Evolutionary conservation across 108 stramenopile genomes (phyloP), one percentile per base, ranked within the genome.

Genomic region (Cyclotella distinguenda): DNA sequence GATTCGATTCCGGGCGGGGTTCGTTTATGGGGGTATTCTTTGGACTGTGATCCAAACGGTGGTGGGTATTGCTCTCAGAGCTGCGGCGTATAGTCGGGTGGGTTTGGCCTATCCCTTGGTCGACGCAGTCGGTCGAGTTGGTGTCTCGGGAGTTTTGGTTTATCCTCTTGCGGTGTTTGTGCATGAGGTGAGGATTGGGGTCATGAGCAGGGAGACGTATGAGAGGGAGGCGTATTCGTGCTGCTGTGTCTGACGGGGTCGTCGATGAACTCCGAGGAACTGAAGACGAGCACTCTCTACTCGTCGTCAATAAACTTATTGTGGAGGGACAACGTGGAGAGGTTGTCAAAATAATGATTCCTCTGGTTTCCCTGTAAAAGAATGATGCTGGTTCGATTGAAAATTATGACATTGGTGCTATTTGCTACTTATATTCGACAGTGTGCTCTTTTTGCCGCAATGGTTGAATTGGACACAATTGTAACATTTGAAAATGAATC

Each of bases 211-310:
- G 49, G 23, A 50, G 25, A 50, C 49, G 19, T 50, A 50, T 26
- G 4, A 4, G 4, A 4, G 23, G 12, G 25, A 26, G 28, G 49
- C 26, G 25, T 13, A 50, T 50, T 26, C 23, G 6, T 50, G 49
- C 23, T 50, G 49, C 25, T 50, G 49, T 26, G 49, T 50, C 28
- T 50, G n/a, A n/a, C n/a, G n/a, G n/a, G n/a, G n/a, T n/a, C n/a
- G n/a, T n/a, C n/a, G n/a, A n/a, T n/a, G n/a, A n/a, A n/a, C n/a
- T n/a, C n/a, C n/a, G n/a, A n/a, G n/a, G n/a, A n/a, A n/a, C n/a
- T n/a, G n/a, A n/a, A n/a, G n/a, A n/a, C n/a, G n/a, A n/a, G n/a
- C n/a, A n/a, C n/a, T n/a, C n/a, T n/a, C n/a, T n/a, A n/a, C n/a
- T n/a, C n/a, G n/a, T n/a, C n/a, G n/a, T n/a, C n/a, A n/a, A n/a